These are phyloP conservation scores for Fusarium sp. DNA, from an alignment of 2,329 filamentous ascomycete species.

Conservation along the genomic window DNA sequence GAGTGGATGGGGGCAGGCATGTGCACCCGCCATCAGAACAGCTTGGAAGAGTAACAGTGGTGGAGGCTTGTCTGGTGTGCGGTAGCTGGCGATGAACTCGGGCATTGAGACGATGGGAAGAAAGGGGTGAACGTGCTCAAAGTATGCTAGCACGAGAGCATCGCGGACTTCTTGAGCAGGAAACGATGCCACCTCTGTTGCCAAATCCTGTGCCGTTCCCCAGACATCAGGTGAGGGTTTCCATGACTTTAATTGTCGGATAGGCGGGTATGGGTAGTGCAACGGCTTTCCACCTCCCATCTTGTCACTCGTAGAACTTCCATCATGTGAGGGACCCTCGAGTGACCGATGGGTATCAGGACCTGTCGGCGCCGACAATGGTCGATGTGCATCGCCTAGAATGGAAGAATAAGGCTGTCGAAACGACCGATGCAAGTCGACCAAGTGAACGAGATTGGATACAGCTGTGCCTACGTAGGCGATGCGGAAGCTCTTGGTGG, in stretches of 20 bases:
- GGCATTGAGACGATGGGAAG: conserved; percentile 45
- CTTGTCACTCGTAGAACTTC: conserved; percentile 32
- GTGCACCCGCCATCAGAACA: conserved; percentile 45
- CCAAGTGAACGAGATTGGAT: conserved; percentile 44
- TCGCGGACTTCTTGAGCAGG: conserved; percentile 47
- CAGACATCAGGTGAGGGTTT: conserved; percentile 40
- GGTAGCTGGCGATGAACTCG: conserved; percentile 44
- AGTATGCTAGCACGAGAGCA: conserved; percentile 42
- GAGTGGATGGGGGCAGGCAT: conserved; percentile 43
- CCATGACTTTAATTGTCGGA: conserved; percentile 44
- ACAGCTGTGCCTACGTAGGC: conserved; percentile 48
- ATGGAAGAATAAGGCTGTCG: conserved; percentile 42
- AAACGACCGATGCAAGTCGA: conserved; percentile 44
- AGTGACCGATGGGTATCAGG: conserved; percentile 38
- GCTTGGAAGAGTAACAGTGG: conserved; percentile 43
- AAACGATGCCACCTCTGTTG: conserved; percentile 42
- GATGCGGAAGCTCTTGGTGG: conserved; percentile 46
- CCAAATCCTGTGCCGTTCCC: conserved; percentile 43
- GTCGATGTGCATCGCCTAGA: conserved; percentile 1
- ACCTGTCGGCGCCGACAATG: conserved; percentile 27
- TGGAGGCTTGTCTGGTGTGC: conserved; percentile 41
- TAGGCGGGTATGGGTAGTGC: conserved; percentile 47
- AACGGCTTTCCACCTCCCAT: conserved; percentile 21
- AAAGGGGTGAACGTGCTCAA: conserved; percentile 47
- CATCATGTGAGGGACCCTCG: conserved; percentile 24